Conservation (phyloP, 495 filamentous ascomycete species). For the Tuber calosporum region DNA sequence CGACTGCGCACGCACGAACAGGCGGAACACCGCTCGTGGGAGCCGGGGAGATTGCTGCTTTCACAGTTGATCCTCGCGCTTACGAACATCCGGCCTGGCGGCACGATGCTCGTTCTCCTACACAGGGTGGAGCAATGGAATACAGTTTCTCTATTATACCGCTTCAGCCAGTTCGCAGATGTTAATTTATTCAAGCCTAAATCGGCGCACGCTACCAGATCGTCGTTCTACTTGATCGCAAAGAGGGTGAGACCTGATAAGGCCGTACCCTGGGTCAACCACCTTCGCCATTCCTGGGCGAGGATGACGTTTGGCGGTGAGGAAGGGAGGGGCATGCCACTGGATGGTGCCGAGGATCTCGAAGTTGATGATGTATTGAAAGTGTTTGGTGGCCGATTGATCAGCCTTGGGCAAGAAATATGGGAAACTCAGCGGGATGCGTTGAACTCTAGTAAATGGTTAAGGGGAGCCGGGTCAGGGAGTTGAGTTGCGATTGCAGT, state of each 20-base stretch:
- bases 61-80: conserved; percentile 50
- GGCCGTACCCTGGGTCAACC: conserved; percentile 43
- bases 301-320: conserved; percentile 47
- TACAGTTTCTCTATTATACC: conserved; percentile 44
- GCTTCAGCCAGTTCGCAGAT: conserved; percentile 46
- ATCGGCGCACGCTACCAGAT: conserved; percentile 44
- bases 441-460: conserved; percentile 12
- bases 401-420: conserved; percentile 40
- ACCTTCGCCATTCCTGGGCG: conserved; percentile 48
- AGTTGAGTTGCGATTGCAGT: background rate
- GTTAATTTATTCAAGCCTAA: conserved; percentile 50
- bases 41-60: conserved; percentile 45
- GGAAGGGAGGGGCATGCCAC: conserved; percentile 30
- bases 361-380: conserved; percentile 43
- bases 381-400: conserved; percentile 45
- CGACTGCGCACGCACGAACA: conserved; percentile 48
- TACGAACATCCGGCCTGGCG: conserved; percentile 46
- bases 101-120: conserved; percentile 49
- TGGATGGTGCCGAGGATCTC: conserved; percentile 18
- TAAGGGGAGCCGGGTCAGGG: background rate
- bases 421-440: conserved; percentile 22
- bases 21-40: conserved; percentile 44
- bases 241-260: conserved; percentile 44
- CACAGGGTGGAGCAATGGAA: conserved; percentile 49
- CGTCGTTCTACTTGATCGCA: conserved; percentile 55